Conservation (phyloP, 2,329 filamentous ascomycete species). For the Grosmannia clavigera region DNA sequence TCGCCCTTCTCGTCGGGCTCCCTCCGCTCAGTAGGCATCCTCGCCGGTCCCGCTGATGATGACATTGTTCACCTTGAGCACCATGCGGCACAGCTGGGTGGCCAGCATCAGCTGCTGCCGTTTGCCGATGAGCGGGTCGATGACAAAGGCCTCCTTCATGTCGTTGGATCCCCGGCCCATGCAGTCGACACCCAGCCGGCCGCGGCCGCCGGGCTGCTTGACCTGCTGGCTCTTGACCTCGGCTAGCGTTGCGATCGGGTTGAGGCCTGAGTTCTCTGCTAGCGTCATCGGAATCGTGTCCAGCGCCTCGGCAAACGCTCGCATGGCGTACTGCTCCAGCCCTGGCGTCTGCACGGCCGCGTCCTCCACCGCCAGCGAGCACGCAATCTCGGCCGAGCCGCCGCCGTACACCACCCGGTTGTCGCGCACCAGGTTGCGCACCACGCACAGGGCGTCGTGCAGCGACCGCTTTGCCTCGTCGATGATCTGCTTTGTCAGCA, state of each 20-base stretch:
- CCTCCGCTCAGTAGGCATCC: slow-evolving; percentile 58
- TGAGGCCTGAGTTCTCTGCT: slow-evolving; percentile 92
- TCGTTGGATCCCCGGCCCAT: slow-evolving; percentile 92
- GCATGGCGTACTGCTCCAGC: slow-evolving; percentile 98
- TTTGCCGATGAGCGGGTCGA: slow-evolving; percentile 96
- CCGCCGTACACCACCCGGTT: slow-evolving; percentile 97
- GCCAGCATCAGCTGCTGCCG: slow-evolving; percentile 92
- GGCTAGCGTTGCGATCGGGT: slow-evolving; percentile 89
- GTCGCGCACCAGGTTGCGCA: slow-evolving; percentile 89
- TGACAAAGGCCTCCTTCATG: slow-evolving; percentile 97
- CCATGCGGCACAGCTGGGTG: slow-evolving; percentile 96
- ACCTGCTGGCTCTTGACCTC: slow-evolving; percentile 94
- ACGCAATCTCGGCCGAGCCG: slow-evolving; percentile 92
- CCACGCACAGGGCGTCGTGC: slow-evolving; percentile 94
- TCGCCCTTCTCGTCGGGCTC: too few species aligned
- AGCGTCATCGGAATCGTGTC: slow-evolving; percentile 91
- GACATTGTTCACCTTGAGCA: slow-evolving; percentile 93
- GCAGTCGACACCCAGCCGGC: slow-evolving; percentile 85
- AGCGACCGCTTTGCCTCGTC: slow-evolving; percentile 97
- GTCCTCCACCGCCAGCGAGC: slow-evolving; percentile 90
- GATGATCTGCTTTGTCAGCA: slow-evolving; percentile 56
- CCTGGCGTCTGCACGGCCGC: slow-evolving; percentile 89
- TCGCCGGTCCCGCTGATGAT: slow-evolving; percentile 83
- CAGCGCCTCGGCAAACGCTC: slow-evolving; percentile 88
- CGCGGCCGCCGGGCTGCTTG: slow-evolving; percentile 47